Conservation (phyloP, 2,329 filamentous ascomycete species). For the Colletotrichum melonis region DNA sequence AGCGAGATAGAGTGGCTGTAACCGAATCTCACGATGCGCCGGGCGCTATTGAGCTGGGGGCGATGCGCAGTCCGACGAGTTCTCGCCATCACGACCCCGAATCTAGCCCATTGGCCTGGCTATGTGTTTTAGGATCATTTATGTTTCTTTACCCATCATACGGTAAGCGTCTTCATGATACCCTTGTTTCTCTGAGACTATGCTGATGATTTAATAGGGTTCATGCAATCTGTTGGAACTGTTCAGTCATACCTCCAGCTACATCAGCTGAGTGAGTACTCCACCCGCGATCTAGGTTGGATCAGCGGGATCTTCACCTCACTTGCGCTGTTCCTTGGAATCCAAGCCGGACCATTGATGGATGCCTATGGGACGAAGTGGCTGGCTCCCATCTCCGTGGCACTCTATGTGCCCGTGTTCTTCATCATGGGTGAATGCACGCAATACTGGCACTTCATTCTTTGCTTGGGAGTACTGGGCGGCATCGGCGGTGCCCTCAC, state of each 20-base stretch:
- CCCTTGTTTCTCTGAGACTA: background rate
- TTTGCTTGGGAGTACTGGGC: conserved; percentile 54
- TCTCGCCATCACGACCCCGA: conserved; percentile 17
- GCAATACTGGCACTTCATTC: conserved; percentile 60
- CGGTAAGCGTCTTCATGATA: background rate
- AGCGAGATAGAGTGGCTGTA: background rate
- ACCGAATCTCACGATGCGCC: background rate
- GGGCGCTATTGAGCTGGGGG: background rate
- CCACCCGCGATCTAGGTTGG: conserved; percentile 59
- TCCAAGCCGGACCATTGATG: conserved; percentile 61
- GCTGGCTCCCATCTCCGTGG: conserved; percentile 50
- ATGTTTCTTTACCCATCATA: conserved; percentile 34
- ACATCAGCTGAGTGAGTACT: conserved; percentile 55
- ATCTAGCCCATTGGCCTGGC: conserved; percentile 29
- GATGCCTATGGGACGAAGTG: conserved; percentile 57
- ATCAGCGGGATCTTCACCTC: conserved; percentile 59
- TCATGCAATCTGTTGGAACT: conserved; percentile 60
- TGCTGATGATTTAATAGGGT: conserved; percentile 44
- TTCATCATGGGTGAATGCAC: conserved; percentile 59
- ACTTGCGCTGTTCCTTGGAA: conserved; percentile 54
- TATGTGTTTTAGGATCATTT: conserved; percentile 30
- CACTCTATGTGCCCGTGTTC: conserved; percentile 51
- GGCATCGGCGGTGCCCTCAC: conserved; percentile 53
- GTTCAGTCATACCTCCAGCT: conserved; percentile 58
- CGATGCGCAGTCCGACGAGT: background rate